These are phyloP conservation scores for Nicotiana attenuata DNA, from an alignment of 257 asterid species.

Conservation along the genomic window DNA sequence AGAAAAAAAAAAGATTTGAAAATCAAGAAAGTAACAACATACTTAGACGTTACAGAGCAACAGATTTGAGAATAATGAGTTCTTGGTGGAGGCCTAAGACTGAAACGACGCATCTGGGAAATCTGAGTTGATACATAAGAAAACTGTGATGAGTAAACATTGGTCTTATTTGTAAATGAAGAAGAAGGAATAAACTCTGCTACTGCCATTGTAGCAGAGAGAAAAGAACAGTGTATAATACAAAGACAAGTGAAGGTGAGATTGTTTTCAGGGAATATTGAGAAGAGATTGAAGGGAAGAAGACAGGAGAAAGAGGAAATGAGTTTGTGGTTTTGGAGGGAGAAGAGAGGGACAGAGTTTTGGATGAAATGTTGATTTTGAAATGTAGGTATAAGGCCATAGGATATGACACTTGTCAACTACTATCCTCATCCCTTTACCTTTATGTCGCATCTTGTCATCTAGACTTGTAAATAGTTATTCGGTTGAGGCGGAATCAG, in stretches of 20 bases:
- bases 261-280: not conserved
- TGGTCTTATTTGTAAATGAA: constrained; percentile 17
- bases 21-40: constrained; percentile 9
- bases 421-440: constrained; percentile 10
- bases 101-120: constrained; percentile 29
- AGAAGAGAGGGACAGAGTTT: not conserved
- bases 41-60: constrained; percentile 84
- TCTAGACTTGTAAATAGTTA: too few relatives aligned
- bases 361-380: constrained; percentile 28
- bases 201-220: constrained; percentile 61
- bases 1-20: too few relatives aligned
- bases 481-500: too few relatives aligned
- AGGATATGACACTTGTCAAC: constrained; percentile 58
- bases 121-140: constrained; percentile 43
- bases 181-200: constrained; percentile 51
- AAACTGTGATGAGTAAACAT: constrained; percentile 44
- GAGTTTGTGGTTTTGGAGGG: constrained; percentile 21
- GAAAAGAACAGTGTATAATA: not conserved
- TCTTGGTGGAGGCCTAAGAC: constrained; percentile 29
- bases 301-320: not conserved
- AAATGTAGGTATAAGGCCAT: constrained; percentile 51
- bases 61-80: constrained; percentile 35
- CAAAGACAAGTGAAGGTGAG: not conserved
- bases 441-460: not conserved
- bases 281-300: too few relatives aligned